Conservation (phyloP, 495 filamentous ascomycete species). For the Cryomyces minteri region DNA sequence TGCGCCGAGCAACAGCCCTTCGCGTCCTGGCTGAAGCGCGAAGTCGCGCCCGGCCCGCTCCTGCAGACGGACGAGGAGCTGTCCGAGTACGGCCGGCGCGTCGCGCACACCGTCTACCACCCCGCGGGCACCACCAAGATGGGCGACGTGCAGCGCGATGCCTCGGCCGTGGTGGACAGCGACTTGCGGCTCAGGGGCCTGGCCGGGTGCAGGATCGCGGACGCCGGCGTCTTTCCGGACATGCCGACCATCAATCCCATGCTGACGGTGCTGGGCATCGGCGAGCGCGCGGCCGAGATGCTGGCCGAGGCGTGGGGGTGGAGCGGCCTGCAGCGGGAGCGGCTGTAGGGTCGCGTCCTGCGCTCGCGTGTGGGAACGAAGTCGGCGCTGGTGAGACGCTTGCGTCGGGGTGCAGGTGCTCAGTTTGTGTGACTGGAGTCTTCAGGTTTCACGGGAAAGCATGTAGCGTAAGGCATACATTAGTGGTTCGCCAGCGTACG, state of each 20-base stretch:
- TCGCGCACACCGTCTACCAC: slow-evolving; percentile 74
- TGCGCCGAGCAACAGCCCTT: slow-evolving; percentile 55
- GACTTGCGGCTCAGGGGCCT: slow-evolving; percentile 36
- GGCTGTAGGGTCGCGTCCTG: no score
- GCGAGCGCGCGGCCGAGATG: slow-evolving; percentile 45
- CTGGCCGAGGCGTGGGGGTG: slow-evolving; percentile 43
- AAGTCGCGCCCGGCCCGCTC: slow-evolving; percentile 57
- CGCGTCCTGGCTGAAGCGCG: slow-evolving; percentile 59
- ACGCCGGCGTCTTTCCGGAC: slow-evolving; percentile 50
- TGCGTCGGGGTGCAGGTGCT: no score
- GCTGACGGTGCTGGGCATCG: slow-evolving; percentile 45
- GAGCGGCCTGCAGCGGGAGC: slow-evolving; percentile 9
- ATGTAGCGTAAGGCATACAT: no score
- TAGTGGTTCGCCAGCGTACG: no score
- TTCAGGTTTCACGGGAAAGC: no score
- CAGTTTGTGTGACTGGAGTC: no score
- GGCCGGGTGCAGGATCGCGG: slow-evolving; percentile 41
- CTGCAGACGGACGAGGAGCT: slow-evolving; percentile 52
- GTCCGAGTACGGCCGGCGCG: slow-evolving; percentile 52
- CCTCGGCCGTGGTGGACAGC: slow-evolving; percentile 45
- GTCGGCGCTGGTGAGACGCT: no score
- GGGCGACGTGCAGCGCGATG: slow-evolving; percentile 46
- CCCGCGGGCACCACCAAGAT: slow-evolving; percentile 78
- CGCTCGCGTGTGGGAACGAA: no score
- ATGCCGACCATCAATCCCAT: slow-evolving; percentile 51